A percentile compares a stretch with the other conserved stretches of the same genome.
Conservation (phyloP, 768 basidiomycete species). For the Suillus sp. region DNA sequence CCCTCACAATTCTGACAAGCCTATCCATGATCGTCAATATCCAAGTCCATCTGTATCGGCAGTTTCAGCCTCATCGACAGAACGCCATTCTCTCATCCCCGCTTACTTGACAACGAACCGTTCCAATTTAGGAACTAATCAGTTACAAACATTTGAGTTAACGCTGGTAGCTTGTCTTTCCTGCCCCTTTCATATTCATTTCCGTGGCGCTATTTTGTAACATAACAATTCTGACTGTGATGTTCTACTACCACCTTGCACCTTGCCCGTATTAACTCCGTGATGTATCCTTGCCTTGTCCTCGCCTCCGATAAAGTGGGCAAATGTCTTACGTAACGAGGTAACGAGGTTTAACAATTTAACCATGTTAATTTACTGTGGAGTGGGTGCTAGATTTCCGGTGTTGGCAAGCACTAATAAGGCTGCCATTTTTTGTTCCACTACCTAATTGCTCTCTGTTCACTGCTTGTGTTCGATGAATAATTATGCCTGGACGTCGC, state of each 20-base stretch:
- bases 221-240: background rate
- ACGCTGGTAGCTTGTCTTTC: background rate
- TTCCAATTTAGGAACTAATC: background rate
- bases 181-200: background rate
- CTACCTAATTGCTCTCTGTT: background rate
- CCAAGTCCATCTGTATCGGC: background rate
- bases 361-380: background rate
- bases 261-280: background rate
- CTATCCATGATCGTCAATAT: background rate
- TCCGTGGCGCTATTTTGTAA: background rate
- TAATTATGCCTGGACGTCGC: slow-evolving; percentile 20
- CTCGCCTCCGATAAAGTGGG: background rate
- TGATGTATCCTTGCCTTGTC: background rate
- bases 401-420: slow-evolving; percentile 9
- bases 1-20: background rate
- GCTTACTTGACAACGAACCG: background rate
- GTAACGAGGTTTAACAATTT: slow-evolving; percentile 2
- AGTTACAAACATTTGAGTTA: background rate
- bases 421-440: background rate
- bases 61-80: background rate
- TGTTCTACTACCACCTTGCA: background rate
- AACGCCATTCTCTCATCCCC: background rate
- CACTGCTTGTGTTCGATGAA: slow-evolving; percentile 15
- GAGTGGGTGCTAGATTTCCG: background rate
- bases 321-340: slow-evolving; percentile 3